phyloP scores from a whole-genome alignment of 306 rosid genomes.

The Lablab purpureus region DNA sequence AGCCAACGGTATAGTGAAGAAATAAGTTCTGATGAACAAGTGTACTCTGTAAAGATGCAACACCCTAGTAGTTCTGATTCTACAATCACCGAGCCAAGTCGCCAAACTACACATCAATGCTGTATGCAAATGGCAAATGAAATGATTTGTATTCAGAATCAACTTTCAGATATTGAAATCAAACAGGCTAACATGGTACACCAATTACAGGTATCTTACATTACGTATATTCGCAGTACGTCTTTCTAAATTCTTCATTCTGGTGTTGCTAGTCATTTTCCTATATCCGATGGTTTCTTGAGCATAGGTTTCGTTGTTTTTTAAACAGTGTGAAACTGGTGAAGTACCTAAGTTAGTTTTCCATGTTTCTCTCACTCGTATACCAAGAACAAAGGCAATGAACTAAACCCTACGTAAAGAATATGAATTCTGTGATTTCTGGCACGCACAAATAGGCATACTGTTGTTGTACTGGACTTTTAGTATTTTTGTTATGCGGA shows the following conservation, averaged over 20 bases:
- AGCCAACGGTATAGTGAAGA: conserved; percentile 57
- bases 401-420: conserved; percentile 4
- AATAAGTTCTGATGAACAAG: conserved; percentile 52
- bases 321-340: conserved; percentile 21
- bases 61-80: conserved; percentile 75
- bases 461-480: neutral
- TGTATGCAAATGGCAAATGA: conserved; percentile 70
- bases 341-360: conserved; percentile 4
- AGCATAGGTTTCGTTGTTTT: conserved; percentile 31
- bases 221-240: neutral
- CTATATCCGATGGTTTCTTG: conserved; percentile 5
- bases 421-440: conserved; percentile 20
- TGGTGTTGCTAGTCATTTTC: conserved; percentile 23
- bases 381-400: conserved; percentile 3
- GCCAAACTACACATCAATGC: conserved; percentile 60
- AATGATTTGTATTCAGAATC: conserved; percentile 71
- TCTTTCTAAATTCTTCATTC: conserved; percentile 29
- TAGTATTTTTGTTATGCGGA: conserved; percentile 24
- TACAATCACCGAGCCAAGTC: conserved; percentile 64
- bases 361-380: conserved; percentile 18
- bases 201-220: conserved; percentile 68
- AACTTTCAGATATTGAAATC: conserved; percentile 76
- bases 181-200: conserved; percentile 78
- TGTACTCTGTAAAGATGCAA: conserved; percentile 53
- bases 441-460: conserved; percentile 8